Conservation (phyloP, 345 rosid species). For the Citrus medica region DNA sequence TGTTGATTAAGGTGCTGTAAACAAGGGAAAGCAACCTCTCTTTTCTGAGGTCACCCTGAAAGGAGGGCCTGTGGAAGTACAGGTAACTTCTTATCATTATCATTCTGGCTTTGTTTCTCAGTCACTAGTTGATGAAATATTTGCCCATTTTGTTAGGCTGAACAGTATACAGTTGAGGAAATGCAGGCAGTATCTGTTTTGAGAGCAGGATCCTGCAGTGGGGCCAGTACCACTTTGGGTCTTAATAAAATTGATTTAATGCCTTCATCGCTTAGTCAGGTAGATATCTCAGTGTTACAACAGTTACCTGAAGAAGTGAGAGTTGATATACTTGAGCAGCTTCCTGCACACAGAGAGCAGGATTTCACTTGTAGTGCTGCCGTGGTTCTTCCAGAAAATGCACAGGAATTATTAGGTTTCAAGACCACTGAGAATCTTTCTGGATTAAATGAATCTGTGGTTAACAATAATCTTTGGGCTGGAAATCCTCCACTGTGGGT, state of each 20-base stretch:
- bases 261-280: constrained; percentile 82
- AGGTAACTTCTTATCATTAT: constrained; percentile 34
- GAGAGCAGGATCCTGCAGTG: constrained; percentile 27
- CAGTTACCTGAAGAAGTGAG: constrained; percentile 82
- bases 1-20: constrained; percentile 17
- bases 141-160: constrained; percentile 11
- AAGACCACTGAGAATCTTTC: constrained; percentile 33
- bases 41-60: constrained; percentile 18
- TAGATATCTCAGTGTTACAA: constrained; percentile 70
- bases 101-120: not conserved
- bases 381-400: constrained; percentile 28
- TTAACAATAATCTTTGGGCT: constrained; percentile 45
- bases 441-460: constrained; percentile 12
- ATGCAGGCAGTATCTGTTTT: constrained; percentile 16
- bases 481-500: constrained; percentile 87
- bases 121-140: not conserved
- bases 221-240: constrained; percentile 11
- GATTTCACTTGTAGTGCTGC: constrained; percentile 32
- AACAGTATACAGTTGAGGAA: constrained; percentile 19
- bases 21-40: constrained; percentile 19
- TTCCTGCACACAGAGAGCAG: constrained; percentile 53
- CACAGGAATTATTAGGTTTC: constrained; percentile 23
- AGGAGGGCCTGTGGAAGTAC: constrained; percentile 15
- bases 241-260: constrained; percentile 45
- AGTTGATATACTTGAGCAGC: constrained; percentile 56